Conservation (phyloP, 2,329 filamentous ascomycete species). For the Phialemoniopsis sp. region DNA sequence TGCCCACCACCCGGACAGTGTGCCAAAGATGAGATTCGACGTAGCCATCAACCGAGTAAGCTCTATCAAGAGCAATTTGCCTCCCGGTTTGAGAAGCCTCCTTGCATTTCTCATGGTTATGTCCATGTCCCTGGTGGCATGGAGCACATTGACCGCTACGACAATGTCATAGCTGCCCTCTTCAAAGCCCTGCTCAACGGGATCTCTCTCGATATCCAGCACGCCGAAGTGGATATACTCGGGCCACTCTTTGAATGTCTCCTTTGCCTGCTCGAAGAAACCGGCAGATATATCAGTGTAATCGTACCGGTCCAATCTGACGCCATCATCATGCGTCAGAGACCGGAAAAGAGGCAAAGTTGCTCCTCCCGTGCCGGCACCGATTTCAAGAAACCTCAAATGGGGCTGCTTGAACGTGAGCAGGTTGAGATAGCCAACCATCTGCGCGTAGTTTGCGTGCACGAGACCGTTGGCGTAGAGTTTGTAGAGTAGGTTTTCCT, state of each 20-base stretch:
- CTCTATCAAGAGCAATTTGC: conserved; percentile 20
- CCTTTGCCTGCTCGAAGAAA: conserved; percentile 29
- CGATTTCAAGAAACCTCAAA: conserved; percentile 30
- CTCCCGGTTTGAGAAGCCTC: conserved; percentile 24
- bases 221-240: conserved; percentile 21
- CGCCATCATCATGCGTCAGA: neutral
- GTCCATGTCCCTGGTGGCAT: conserved; percentile 19
- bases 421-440: conserved; percentile 14
- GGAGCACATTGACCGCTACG: conserved; percentile 26
- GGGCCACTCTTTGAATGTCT: conserved; percentile 19
- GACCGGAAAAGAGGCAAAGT: conserved; percentile 14
- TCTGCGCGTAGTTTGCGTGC: conserved; percentile 13
- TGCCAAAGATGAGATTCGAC: conserved; percentile 1
- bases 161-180: conserved; percentile 23
- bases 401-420: conserved; percentile 16
- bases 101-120: conserved; percentile 13
- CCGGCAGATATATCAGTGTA: conserved; percentile 35
- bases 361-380: conserved; percentile 23
- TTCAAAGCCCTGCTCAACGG: conserved; percentile 23
- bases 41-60: conserved; percentile 3
- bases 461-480: conserved; percentile 21
- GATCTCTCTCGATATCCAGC: conserved; percentile 23
- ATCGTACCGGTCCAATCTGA: conserved; percentile 22
- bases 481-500: conserved; percentile 22
- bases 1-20: neutral